These are phyloP conservation scores for Kodamaea neixiangensis DNA, from an alignment of 805 yeast genomes.

Conservation along the genomic window DNA sequence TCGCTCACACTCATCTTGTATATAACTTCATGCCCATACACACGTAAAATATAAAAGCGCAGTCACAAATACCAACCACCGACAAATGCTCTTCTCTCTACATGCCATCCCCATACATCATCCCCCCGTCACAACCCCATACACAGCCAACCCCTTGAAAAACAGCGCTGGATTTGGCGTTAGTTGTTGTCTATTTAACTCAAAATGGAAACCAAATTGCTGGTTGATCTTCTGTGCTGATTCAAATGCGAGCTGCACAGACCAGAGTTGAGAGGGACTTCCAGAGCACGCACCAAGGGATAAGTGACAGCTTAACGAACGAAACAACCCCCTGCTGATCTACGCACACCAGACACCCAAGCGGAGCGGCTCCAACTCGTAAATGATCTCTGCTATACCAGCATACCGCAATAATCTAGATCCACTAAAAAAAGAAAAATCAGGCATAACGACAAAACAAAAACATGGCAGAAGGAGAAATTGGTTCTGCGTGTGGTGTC, in stretches of 20 bases:
- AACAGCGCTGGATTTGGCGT: not conserved
- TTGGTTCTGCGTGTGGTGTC: slow-evolving; percentile 1
- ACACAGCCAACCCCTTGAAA: not conserved
- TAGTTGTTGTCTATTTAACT: not conserved
- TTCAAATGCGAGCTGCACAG: not conserved
- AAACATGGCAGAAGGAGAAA: not conserved
- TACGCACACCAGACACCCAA: no score
- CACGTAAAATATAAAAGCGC: no score
- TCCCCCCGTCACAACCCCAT: not conserved
- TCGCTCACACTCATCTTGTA: no score
- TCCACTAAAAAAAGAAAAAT: not conserved
- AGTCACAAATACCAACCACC: no score
- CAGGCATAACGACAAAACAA: not conserved
- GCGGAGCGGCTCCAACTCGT: no score
- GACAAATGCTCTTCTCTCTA: no score
- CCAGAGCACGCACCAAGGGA: no score
- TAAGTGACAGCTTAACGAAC: no score
- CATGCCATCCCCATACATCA: not conserved
- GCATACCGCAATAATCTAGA: not conserved
- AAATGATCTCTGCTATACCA: not conserved
- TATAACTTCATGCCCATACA: no score
- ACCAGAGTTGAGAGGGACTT: no score
- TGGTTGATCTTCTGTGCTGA: not conserved
- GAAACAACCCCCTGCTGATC: not conserved
- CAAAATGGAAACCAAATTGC: not conserved